phyloP scores from a whole-genome alignment of 2,329 filamentous ascomycete genomes.

The Fusarium sororula region DNA sequence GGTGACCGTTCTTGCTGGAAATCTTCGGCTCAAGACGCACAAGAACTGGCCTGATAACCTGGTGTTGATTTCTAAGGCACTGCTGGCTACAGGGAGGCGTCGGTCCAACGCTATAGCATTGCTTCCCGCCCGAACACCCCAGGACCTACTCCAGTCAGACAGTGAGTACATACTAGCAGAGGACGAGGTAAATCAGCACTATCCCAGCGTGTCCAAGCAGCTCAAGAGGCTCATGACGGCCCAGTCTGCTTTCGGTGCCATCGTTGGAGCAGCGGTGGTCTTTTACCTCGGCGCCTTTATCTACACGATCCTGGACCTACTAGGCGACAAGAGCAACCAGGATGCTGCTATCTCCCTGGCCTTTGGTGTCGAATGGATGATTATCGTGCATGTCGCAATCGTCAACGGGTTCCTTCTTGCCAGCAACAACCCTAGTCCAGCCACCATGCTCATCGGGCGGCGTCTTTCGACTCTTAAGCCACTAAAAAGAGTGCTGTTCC shows the following conservation, averaged over 20 bases:
- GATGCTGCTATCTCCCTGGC: neutral
- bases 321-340: neutral
- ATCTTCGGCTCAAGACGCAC: fast-evolving
- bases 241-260: neutral
- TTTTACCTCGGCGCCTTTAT: neutral
- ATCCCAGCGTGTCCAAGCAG: neutral
- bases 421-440: neutral
- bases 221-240: neutral
- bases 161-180: fast-evolving
- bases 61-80: neutral
- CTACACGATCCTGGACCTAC: neutral
- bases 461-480: neutral
- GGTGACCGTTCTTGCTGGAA: too few relatives aligned
- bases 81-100: neutral
- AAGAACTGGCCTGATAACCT: neutral
- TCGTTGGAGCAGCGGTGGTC: neutral
- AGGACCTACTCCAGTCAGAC: too few relatives aligned
- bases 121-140: neutral
- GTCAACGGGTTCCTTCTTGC: neutral
- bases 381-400: neutral
- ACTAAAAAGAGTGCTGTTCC: fast-evolving
- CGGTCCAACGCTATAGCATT: neutral
- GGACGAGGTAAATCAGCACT: fast-evolving
- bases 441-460: neutral
- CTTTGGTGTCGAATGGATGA: neutral